phyloP scores from a whole-genome alignment of 306 rosid genomes.

The Acacia acuminata region DNA sequence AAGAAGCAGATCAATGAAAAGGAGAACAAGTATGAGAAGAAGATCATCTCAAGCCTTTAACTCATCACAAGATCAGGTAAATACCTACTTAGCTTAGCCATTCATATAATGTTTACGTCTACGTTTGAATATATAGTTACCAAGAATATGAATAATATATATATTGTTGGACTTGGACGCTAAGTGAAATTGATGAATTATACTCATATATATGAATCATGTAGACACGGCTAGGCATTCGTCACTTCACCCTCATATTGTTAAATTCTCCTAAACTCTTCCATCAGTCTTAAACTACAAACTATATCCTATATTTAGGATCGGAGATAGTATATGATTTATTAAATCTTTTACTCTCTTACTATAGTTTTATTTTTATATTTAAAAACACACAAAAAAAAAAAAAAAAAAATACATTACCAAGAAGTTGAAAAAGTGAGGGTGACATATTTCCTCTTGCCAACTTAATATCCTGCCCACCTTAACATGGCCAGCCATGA shows the following conservation, averaged over 20 bases:
- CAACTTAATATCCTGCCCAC: not conserved
- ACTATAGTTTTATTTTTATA: no score
- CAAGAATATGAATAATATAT: not conserved
- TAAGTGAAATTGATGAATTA: no score
- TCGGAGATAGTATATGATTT: no score
- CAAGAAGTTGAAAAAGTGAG: not conserved
- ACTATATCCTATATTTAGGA: no score
- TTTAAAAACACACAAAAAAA: no score
- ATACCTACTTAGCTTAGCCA: no score
- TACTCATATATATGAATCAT: no score
- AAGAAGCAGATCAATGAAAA: slow-evolving; percentile 24
- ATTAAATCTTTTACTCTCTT: not conserved
- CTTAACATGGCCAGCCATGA: not conserved
- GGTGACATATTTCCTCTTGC: not conserved
- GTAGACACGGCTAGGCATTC: not conserved
- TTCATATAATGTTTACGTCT: not conserved
- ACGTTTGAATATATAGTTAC: not conserved
- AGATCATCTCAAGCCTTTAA: slow-evolving; percentile 44
- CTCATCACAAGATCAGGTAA: slow-evolving; percentile 64
- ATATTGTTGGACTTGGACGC: not conserved
- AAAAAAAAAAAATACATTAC: not conserved
- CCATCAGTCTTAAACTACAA: no score
- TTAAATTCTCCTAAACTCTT: not conserved
- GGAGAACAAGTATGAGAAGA: slow-evolving; percentile 49
- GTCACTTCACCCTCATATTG: not conserved